Percentiles rank a stretch among this genome's conserved stretches.
Conservation (phyloP, 1,139 yeast species). For the Saccharomycopsis hybrid region DNA sequence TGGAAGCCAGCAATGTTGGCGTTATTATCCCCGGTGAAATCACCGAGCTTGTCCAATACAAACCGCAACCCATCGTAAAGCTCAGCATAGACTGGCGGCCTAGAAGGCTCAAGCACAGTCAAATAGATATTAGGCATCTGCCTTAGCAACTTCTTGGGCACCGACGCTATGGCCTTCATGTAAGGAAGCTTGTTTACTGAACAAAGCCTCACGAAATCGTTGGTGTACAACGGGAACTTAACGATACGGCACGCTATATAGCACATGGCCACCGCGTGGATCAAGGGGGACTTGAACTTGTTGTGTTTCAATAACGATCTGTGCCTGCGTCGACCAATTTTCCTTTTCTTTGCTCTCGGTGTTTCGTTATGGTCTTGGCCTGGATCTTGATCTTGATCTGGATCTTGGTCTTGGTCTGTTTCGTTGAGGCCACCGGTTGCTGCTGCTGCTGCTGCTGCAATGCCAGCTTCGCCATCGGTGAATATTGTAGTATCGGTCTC, state of each 20-base stretch:
- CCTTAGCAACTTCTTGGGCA: constrained; percentile 29
- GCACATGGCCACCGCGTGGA: constrained; percentile 25
- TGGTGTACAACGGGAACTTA: constrained; percentile 35
- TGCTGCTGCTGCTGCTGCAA: no score
- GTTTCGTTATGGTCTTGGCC: background rate
- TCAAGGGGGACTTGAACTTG: constrained; percentile 5
- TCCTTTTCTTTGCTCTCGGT: background rate
- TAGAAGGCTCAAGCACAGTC: constrained; percentile 29
- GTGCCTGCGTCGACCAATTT: background rate
- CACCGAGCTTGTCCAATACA: background rate
- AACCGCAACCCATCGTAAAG: constrained; percentile 24
- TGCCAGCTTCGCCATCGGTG: constrained; percentile 4
- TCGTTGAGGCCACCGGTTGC: background rate
- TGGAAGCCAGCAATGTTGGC: constrained; percentile 22
- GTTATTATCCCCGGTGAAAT: background rate
- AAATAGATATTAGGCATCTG: constrained; percentile 29
- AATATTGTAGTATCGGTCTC: constrained; percentile 7
- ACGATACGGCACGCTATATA: constrained; percentile 36
- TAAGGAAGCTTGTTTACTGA: constrained; percentile 36
- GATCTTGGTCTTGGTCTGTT: background rate
- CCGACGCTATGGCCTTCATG: constrained; percentile 30
- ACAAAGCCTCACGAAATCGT: constrained; percentile 32
- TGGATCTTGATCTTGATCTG: background rate
- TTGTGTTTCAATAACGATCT: background rate
- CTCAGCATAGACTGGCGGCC: constrained; percentile 31